Evolutionary conservation across 1,284 basidiomycete species (phyloP), one percentile per base, ranked within the genome.

Genomic region (Hortiboletus rubellus): DNA sequence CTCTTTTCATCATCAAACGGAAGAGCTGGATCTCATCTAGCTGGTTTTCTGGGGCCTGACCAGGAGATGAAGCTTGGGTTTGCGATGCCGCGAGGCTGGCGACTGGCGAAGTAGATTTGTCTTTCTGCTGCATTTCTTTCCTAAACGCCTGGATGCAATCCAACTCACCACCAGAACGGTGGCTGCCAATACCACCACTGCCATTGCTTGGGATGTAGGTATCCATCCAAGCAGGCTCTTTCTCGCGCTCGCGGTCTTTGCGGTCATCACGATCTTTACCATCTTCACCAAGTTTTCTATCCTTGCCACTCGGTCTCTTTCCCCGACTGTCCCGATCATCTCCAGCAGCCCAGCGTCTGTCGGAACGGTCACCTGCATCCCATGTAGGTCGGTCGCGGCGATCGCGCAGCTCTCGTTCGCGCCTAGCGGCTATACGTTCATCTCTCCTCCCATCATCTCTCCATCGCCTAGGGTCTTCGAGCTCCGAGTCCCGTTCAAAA

Each of bases 91-190:
- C 34, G 34, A 53, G 41, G 46, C 52, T 51, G 46, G 46, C 47
- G 14, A 40, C 59, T 8, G 60, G 62, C 5, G 60, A 57, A 31
- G 54, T 50, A 36, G 65, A 56, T 66, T 83, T 83, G 61, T 79
- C 91, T 63, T 86, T 90, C 71, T 92, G 91, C 69, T 89, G 91
- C 79, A 92, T 83, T 58, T 86, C 88, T 69, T 87, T 91, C 79
- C 94, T 95, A 85, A 92, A 95, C 3, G 87, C 91, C 68, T 95
- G 93, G 50, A 95, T 93, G 50, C 89, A 85, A 71, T 95, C 92
- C 27, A 92, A 75, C 66, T 89, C 88, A 22, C 87, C 89, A 46
- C 84, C 81, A 37, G 72, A 71, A 41, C 75, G 74, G 59, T 82
- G 60, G 24, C 55, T 49, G 17, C 88, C 87, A 52, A 89, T 75